Percentiles rank a stretch among this genome's conserved stretches.
Evolutionary conservation across 139 green algal genomes (phyloP).

Genomic region (Auxenochlorella pyrenoidosa): DNA sequence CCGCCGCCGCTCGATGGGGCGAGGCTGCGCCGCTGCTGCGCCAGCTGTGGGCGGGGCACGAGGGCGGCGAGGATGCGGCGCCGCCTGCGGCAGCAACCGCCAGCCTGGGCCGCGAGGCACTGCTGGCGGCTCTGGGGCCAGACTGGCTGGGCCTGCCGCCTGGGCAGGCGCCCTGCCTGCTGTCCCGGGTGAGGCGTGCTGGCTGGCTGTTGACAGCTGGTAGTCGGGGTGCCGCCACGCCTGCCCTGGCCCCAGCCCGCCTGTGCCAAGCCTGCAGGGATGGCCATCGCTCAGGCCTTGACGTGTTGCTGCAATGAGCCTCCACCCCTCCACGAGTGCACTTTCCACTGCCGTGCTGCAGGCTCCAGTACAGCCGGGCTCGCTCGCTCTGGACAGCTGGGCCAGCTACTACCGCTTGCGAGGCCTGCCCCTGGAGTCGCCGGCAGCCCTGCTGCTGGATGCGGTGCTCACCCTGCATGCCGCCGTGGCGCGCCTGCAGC

Average conservation of each 20-base stretch:
- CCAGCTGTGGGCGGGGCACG: neutral
- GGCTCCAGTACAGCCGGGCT: neutral
- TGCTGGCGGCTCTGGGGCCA: neutral
- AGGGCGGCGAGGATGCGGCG: neutral
- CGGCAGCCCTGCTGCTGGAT: slow-evolving; percentile 49
- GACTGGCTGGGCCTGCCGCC: slow-evolving; percentile 8
- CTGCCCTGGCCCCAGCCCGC: neutral
- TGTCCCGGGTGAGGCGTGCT: neutral
- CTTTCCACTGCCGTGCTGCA: neutral
- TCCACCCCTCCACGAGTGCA: neutral
- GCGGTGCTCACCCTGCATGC: slow-evolving; percentile 24
- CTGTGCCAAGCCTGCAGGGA: neutral
- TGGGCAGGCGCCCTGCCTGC: neutral
- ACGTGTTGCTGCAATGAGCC: neutral
- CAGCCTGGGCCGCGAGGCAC: neutral
- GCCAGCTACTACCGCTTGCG: slow-evolving; percentile 33
- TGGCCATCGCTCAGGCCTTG: neutral
- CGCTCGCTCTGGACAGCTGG: slow-evolving; percentile 26
- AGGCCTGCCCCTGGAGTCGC: slow-evolving; percentile 37
- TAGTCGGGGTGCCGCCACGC: too few species aligned
- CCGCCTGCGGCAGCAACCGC: neutral
- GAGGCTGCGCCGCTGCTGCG: neutral
- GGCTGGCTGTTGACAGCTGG: too few species aligned
- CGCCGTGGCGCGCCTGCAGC: slow-evolving; percentile 32
- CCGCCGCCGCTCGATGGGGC: neutral